Evolutionary conservation across 2,329 filamentous ascomycete genomes (phyloP).

Genomic region (Cordyceps cateniannulata): DNA sequence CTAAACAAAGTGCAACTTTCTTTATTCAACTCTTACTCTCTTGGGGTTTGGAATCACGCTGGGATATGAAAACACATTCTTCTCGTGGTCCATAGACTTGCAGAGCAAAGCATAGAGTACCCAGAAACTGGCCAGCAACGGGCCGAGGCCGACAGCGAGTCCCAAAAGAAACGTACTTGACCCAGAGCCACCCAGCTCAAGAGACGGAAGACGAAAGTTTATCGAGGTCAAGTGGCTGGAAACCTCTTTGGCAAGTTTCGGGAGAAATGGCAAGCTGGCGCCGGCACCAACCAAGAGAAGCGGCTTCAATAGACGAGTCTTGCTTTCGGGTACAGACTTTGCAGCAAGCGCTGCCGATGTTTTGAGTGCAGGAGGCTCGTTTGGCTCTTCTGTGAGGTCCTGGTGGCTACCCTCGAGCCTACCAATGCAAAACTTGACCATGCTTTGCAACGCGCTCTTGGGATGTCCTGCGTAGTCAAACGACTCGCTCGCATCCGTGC

Average conservation of each 20-base stretch:
- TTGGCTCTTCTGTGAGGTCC: neutral
- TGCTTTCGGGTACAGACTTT: neutral
- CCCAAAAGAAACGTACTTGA: neutral
- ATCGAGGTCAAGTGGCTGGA: neutral
- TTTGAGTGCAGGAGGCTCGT: neutral
- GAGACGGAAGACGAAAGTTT: neutral
- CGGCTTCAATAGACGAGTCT: neutral
- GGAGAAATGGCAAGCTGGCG: neutral
- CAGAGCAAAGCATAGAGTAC: neutral
- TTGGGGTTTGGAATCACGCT: neutral
- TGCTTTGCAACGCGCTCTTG: neutral
- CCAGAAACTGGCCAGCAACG: neutral
- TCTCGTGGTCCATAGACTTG: conserved; percentile 3
- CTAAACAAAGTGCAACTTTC: neutral
- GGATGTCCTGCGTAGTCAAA: neutral
- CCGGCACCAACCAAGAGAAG: neutral
- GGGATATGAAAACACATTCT: conserved; percentile 6
- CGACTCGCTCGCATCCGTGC: neutral
- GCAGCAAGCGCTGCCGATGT: neutral
- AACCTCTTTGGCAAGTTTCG: neutral
- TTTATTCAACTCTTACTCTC: neutral
- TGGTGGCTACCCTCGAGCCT: neutral
- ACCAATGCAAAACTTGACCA: neutral
- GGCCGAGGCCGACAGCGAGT: neutral
- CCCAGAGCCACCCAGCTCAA: neutral